Base-by-base conservation (phyloP, 805 yeast genomes). In the Cyberlindnera subsufficiens region DNA sequence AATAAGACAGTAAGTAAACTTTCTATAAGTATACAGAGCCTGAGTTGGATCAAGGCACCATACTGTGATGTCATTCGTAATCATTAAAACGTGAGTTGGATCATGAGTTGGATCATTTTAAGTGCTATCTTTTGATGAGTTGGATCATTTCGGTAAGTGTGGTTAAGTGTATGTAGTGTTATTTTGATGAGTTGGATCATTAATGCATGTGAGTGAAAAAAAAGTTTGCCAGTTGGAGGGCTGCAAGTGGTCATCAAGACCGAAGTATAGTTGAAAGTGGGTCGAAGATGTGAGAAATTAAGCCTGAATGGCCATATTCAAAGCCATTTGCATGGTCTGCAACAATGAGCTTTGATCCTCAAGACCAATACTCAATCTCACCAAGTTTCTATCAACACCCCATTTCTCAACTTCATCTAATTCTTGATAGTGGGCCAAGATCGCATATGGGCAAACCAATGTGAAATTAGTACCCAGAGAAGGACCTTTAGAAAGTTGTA, bases 401-500 rank as follows among this genome's bases (percentile, higher is more conserved):
- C 87, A 89, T 53, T 78, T 68, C 39, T 75, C 86, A 18, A 86
- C 82, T 55, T 80, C 88, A 46, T 86, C 91, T 43, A 88, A 65
- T 61, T 89, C 96, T 42, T 71, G 73, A 61, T 79, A 87, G 61
- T 89, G 96, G 3, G 96, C 96, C 45, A 90, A 69, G 37, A 90
- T 76, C 6, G 96, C 75, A 63, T 90, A 90, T 8, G 97, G 96
- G 59, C 95, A 89, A 5, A 89, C 89, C 53, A 89, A 68, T 0
- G 95, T 83, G 66, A 87, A 86, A 64, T 86, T 89, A 0, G 96
- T 87, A 11, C 96, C 96, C 51, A 89, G 71, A 14, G 93, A 82
- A 3, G 96, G 96, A 2, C 96, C 96, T 65, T 90, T 90, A 46
- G 87, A 84, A 47, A 85, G 64, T 38, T 72, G 67, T 31, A 80